Base-by-base conservation (phyloP, 2,329 filamentous ascomycete species). In the Scorias spongiosa region DNA sequence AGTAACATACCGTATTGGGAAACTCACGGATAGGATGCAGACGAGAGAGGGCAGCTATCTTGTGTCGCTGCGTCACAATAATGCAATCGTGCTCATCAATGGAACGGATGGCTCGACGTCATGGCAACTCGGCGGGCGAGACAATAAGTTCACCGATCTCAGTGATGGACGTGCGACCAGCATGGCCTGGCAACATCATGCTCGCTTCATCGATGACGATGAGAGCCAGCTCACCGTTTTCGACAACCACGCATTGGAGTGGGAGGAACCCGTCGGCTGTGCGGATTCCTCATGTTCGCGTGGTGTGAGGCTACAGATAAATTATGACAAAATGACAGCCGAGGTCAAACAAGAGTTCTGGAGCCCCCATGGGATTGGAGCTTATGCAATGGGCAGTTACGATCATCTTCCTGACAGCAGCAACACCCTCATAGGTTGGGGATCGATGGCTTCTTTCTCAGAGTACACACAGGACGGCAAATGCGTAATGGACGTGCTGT, bases 371-470 rank as follows among this genome's bases (percentile, higher is more conserved):
- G 46, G 47, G 8, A 58, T 72, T 12, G 57, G 63, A 0, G 62
- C 67, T 36, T 65, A 63, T 37, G 69, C 68, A 0, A 66, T 69
- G 45, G 67, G 66, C 1, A 66, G 63, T 44, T 66, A 68, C 5
- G 72, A 77, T 46, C 50, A 70, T 1, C 62, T 76, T 0, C 63
- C 66, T 0, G 67, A 44, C n/a, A 36, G 12, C 11, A 49, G 43
- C 40, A 48, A 55, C 1, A 8, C 70, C 73, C 49, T 78, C 20
- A 65, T 78, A 20, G 72, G 72, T 45, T 79, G 74, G 72, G 74
- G 72, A 10, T 66, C 68, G n/a, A 63, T 62, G 10, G 67, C 70
- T 1, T 65, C 67, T 0, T 67, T 66, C 44, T 70, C 65, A 10
- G 72, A 76, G 50, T 73, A 61, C 52, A 49, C 59, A 0, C 42